A percentile compares a stretch with the other conserved stretches of the same genome.
Conservation (phyloP, 2,329 filamentous ascomycete species). For the Fusarium miscanthi region DNA sequence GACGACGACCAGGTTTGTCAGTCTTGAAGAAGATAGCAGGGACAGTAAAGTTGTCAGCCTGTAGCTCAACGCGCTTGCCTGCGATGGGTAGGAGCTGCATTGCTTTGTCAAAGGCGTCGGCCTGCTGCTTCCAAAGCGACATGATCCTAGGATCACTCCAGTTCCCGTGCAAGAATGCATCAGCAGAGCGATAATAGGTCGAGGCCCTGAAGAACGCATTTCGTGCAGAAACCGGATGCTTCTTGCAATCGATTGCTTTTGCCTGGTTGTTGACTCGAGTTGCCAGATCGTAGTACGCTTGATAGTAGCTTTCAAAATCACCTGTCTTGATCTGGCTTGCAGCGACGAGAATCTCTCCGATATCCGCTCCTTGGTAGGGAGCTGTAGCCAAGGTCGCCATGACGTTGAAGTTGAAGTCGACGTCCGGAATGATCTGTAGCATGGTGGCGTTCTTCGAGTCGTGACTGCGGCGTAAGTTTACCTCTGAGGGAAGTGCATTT, state of each 20-base stretch:
- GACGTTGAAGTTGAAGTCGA: conserved; percentile 22
- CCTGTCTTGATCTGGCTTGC: conserved; percentile 43
- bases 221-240: conserved; percentile 43
- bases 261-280: conserved; percentile 37
- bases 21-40: conserved; percentile 51
- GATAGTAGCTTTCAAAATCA: conserved; percentile 42
- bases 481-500: neutral
- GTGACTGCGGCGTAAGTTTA: neutral
- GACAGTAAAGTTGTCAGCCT: conserved; percentile 47
- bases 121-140: conserved; percentile 51
- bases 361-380: conserved; percentile 31
- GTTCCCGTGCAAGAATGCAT: conserved; percentile 57
- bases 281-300: conserved; percentile 41
- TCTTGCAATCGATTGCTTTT: conserved; percentile 24
- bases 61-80: conserved; percentile 50
- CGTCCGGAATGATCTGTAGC: neutral
- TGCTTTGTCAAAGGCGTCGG: conserved; percentile 53
- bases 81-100: conserved; percentile 50
- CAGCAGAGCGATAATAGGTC: conserved; percentile 56
- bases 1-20: conserved; percentile 38
- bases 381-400: neutral
- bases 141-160: conserved; percentile 54
- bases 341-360: conserved; percentile 49
- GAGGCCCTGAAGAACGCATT: conserved; percentile 51
- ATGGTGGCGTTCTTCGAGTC: neutral